Percentiles rank a stretch among this genome's conserved stretches.
Evolutionary conservation across 2,329 filamentous ascomycete species (phyloP).

Genomic region (Cladosporium phlei): DNA sequence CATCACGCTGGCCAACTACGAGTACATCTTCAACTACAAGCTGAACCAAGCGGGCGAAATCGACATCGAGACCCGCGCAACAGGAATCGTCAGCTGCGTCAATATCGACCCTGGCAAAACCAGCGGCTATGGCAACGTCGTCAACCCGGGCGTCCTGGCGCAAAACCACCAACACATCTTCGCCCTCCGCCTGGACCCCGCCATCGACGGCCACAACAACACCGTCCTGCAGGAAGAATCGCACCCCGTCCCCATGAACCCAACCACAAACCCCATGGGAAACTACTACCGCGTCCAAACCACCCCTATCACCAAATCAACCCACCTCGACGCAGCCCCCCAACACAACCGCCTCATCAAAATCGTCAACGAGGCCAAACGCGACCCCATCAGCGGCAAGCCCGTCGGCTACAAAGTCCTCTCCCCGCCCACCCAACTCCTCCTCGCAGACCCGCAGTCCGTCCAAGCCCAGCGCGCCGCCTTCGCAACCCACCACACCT

Average conservation of each 20-base stretch:
- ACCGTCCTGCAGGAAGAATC: slow-evolving; percentile 50
- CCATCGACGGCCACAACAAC: slow-evolving; percentile 54
- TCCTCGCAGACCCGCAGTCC: slow-evolving; percentile 43
- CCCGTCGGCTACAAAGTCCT: slow-evolving; percentile 48
- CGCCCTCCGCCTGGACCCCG: slow-evolving; percentile 59
- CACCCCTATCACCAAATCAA: slow-evolving; percentile 21
- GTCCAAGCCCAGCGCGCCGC: slow-evolving; percentile 43
- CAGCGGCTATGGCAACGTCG: slow-evolving; percentile 37
- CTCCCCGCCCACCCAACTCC: slow-evolving; percentile 45
- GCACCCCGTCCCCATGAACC: not conserved
- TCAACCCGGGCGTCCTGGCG: slow-evolving; percentile 59
- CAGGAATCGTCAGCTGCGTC: slow-evolving; percentile 57
- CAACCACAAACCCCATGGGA: not conserved
- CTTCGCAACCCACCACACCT: slow-evolving; percentile 44
- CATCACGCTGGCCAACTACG: slow-evolving; percentile 66
- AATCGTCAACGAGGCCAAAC: slow-evolving; percentile 45
- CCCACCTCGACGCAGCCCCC: slow-evolving; percentile 24
- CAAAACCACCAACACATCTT: slow-evolving; percentile 70
- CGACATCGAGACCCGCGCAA: slow-evolving; percentile 58
- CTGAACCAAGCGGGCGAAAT: slow-evolving; percentile 61
- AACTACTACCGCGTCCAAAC: slow-evolving; percentile 44
- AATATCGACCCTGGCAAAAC: slow-evolving; percentile 50
- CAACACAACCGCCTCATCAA: slow-evolving; percentile 55
- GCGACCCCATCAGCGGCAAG: slow-evolving; percentile 43
- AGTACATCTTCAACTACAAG: slow-evolving; percentile 62